A percentile compares a stretch with the other conserved stretches of the same genome.
Conservation (phyloP, 129 eudicot genomes). For the Oenanthe sinensis region DNA sequence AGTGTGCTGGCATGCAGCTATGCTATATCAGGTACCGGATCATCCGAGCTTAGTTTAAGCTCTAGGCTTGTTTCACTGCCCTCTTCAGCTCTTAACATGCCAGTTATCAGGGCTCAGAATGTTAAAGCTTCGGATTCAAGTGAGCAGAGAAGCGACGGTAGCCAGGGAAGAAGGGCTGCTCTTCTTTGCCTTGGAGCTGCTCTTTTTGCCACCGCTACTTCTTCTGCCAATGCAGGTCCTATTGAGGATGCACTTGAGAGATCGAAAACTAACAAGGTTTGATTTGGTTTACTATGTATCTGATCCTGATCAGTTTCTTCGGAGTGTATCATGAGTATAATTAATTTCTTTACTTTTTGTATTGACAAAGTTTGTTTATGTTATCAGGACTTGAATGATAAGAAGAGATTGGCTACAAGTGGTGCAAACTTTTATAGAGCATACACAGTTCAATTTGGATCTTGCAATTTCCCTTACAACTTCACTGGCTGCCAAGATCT, state of each 20-base stretch:
- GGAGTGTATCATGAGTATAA: background rate
- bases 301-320: background rate
- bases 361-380: background rate
- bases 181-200: slow-evolving; percentile 72
- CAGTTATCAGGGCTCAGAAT: slow-evolving; percentile 62
- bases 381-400: slow-evolving; percentile 74
- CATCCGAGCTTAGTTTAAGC: slow-evolving; percentile 50
- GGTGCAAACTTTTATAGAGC: slow-evolving; percentile 97
- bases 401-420: slow-evolving; percentile 93
- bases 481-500: slow-evolving; percentile 99
- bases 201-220: slow-evolving; percentile 46
- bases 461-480: slow-evolving; percentile 97
- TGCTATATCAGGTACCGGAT: slow-evolving; percentile 39
- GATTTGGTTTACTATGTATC: background rate
- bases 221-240: slow-evolving; percentile 74
- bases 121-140: background rate
- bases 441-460: slow-evolving; percentile 79
- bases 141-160: background rate
- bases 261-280: slow-evolving; percentile 93
- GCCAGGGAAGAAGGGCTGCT: slow-evolving; percentile 75
- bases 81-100: slow-evolving; percentile 34
- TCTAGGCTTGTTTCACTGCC: slow-evolving; percentile 39
- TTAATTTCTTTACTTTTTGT: background rate
- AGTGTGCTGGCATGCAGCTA: slow-evolving; percentile 80
- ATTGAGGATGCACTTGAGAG: slow-evolving; percentile 80